Conservation (phyloP, 306 rosid species). For the Trifolium dubium region DNA sequence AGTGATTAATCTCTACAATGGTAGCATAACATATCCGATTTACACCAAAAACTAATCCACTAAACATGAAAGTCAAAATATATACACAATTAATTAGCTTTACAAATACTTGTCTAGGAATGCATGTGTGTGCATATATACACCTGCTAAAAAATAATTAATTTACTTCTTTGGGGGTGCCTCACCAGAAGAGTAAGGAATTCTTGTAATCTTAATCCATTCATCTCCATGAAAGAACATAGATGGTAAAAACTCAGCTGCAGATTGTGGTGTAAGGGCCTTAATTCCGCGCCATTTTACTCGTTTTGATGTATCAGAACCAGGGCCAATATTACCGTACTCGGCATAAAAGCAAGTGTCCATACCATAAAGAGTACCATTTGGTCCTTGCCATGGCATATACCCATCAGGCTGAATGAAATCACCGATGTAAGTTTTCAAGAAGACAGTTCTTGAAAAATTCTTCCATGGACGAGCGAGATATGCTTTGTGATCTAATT, state of each 20-base stretch:
- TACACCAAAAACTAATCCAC: too few species aligned
- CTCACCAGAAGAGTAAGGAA: constrained; percentile 48
- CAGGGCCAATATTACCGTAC: constrained; percentile 61
- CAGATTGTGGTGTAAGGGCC: constrained; percentile 42
- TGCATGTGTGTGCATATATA: too few species aligned
- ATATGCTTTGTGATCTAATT: constrained; percentile 40
- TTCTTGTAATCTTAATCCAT: constrained; percentile 58
- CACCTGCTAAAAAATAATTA: too few species aligned
- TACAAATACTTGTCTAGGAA: too few species aligned
- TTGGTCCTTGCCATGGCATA: constrained; percentile 59
- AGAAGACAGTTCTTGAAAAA: constrained; percentile 66
- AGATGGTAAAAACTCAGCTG: constrained; percentile 11
- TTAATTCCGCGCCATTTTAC: constrained; percentile 70
- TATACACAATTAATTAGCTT: too few species aligned
- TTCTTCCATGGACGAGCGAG: constrained; percentile 79
- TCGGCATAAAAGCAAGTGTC: constrained; percentile 64
- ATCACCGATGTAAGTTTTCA: constrained; percentile 57
- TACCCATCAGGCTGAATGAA: constrained; percentile 66
- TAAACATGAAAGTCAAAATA: too few species aligned
- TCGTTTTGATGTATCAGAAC: constrained; percentile 52
- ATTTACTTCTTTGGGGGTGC: too few species aligned
- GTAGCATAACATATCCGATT: too few species aligned
- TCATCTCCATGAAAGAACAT: constrained; percentile 53
- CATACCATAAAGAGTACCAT: background rate
- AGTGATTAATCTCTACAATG: too few species aligned